Percentiles rank a stretch among this genome's conserved stretches.
These are phyloP conservation scores for Suhomyces sp. DNA, from an alignment of 805 yeast species.

Conservation along the genomic window DNA sequence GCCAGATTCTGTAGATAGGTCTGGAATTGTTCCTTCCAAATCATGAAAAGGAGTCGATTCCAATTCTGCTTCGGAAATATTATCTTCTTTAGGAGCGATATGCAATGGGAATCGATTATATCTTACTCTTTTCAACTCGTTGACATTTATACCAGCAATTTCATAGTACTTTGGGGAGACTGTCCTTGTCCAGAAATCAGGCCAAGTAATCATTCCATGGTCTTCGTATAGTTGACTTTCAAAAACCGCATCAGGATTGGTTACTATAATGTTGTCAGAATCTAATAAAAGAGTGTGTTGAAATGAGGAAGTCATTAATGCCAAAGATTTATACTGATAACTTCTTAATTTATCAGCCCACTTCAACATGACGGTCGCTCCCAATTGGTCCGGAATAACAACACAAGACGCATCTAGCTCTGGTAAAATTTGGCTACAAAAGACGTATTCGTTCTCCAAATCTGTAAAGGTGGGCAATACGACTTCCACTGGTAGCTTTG, in stretches of 20 bases:
- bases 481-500: conserved; percentile 39
- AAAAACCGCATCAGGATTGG: conserved; percentile 31
- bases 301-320: conserved; percentile 34
- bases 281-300: conserved; percentile 34
- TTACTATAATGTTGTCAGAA: conserved; percentile 33
- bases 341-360: conserved; percentile 48
- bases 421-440: conserved; percentile 56
- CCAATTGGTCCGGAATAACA: conserved; percentile 44
- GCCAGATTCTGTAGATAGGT: conserved; percentile 69
- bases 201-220: conserved; percentile 42
- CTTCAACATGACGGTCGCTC: conserved; percentile 45
- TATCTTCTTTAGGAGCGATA: conserved; percentile 2
- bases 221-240: conserved; percentile 27
- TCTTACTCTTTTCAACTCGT: conserved; percentile 29
- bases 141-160: conserved; percentile 30
- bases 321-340: conserved; percentile 70
- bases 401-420: conserved; percentile 65
- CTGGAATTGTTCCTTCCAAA: conserved; percentile 66
- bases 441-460: conserved; percentile 30
- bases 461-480: conserved; percentile 35
- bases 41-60: conserved; percentile 53
- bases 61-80: conserved; percentile 10
- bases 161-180: conserved; percentile 37
- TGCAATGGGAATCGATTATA: conserved; percentile 23
- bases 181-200: conserved; percentile 43